Conservation (phyloP, 148 eudicot species). For the Rhododendron ovatum region DNA sequence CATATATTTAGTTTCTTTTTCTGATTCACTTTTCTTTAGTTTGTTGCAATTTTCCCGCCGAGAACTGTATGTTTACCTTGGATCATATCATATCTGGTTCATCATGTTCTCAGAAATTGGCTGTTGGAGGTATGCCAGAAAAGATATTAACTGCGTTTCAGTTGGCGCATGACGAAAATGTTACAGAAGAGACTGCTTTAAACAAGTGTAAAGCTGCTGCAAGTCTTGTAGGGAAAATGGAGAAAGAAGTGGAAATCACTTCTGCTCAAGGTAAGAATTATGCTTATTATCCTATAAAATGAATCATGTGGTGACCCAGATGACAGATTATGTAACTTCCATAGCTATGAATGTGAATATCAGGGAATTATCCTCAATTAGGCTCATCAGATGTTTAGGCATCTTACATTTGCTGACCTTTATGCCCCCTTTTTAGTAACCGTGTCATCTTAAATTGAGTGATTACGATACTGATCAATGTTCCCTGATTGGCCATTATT, state of each 20-base stretch:
- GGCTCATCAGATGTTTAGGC: neutral
- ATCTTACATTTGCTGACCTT: neutral
- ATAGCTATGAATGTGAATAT: neutral
- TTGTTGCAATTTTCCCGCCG: neutral
- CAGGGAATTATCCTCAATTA: neutral
- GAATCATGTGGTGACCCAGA: neutral
- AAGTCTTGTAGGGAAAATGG: slow-evolving; percentile 39
- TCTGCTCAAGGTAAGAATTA: slow-evolving; percentile 58
- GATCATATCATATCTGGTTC: slow-evolving; percentile 8
- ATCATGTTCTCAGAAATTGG: slow-evolving; percentile 60
- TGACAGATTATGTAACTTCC: neutral
- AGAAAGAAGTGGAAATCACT: slow-evolving; percentile 47
- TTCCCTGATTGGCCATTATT: neutral
- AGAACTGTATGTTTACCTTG: neutral
- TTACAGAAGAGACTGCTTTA: slow-evolving; percentile 57
- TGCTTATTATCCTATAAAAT: neutral
- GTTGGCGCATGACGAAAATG: slow-evolving; percentile 57
- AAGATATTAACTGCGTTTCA: slow-evolving; percentile 78
- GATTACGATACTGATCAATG: neutral
- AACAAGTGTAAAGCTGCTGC: slow-evolving; percentile 49
- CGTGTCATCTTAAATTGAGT: neutral
- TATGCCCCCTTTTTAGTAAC: neutral
- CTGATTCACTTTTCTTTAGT: slow-evolving; percentile 4
- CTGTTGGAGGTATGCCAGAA: slow-evolving; percentile 77
- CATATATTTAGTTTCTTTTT: neutral